Evolutionary conservation across 164 flowering plant species (phyloP).

Genomic region (Piper longum): DNA sequence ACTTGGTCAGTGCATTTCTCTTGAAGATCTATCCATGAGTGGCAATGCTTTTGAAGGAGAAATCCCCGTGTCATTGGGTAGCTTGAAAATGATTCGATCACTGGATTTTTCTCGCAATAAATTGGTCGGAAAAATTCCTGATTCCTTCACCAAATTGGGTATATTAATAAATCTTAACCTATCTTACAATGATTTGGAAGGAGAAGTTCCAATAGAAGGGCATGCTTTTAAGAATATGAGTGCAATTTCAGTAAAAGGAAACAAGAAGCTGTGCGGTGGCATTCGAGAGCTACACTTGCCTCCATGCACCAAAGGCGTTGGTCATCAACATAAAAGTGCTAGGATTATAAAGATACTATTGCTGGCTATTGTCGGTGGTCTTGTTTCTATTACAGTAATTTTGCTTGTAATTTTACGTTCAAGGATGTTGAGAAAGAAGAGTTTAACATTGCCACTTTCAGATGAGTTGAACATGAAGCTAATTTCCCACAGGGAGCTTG

Average conservation of each 20-base stretch:
- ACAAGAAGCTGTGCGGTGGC: conserved; percentile 23
- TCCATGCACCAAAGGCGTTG: conserved; percentile 4
- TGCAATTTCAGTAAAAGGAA: conserved; percentile 17
- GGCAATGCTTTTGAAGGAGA: conserved; percentile 14
- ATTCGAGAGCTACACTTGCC: conserved; percentile 10
- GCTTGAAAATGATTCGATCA: conserved; percentile 4
- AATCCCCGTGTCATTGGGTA: conserved; percentile 14
- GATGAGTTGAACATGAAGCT: background rate
- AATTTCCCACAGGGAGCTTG: conserved; percentile 1
- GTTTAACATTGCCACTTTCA: background rate
- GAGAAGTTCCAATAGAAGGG: conserved; percentile 31
- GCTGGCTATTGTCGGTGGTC: background rate
- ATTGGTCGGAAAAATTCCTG: conserved; percentile 19
- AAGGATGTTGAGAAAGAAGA: background rate
- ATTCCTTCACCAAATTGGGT: conserved; percentile 5
- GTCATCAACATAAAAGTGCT: background rate
- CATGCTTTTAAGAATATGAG: conserved; percentile 15
- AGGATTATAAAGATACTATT: background rate
- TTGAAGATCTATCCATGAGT: conserved; percentile 6
- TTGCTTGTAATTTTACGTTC: background rate
- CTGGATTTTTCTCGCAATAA: conserved; percentile 22
- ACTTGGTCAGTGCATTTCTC: conserved; percentile 8
- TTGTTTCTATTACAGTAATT: background rate
- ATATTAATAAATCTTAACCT: conserved; percentile 15
- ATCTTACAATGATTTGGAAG: conserved; percentile 28